Percentiles rank a stretch among this genome's conserved stretches.
Evolutionary conservation across 176 grass and related monocot species (phyloP).

Genomic region (Carex scoparia): DNA sequence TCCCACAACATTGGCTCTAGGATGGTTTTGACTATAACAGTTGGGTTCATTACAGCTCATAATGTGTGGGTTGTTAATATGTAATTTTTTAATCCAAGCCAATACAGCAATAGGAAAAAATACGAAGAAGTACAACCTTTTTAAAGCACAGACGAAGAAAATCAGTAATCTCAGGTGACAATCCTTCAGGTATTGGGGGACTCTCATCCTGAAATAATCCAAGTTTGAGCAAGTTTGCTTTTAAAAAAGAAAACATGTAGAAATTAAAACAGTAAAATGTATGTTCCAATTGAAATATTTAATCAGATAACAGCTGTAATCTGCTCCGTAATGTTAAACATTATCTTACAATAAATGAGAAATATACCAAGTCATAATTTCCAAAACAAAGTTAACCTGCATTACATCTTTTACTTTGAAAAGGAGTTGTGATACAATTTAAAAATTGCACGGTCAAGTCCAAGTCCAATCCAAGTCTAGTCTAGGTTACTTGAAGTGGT

Average conservation of each 20-base stretch:
- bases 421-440: not conserved
- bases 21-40: not conserved
- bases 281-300: not conserved
- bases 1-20: not conserved
- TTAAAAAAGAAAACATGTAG: not conserved
- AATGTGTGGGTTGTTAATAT: not conserved
- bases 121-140: conserved; percentile 44
- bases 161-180: conserved; percentile 93
- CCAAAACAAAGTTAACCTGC: not conserved
- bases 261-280: not conserved
- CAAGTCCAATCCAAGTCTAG: not conserved
- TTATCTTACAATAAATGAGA: not conserved
- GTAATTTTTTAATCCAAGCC: not conserved
- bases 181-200: conserved; percentile 90
- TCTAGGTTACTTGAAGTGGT: not conserved
- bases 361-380: not conserved
- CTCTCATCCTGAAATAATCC: conserved; percentile 68
- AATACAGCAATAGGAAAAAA: conserved; percentile 1
- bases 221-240: not conserved
- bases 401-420: not conserved
- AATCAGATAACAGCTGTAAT: not conserved
- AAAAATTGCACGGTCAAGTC: not conserved
- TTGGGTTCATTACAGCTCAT: conserved; percentile 4
- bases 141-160: conserved; percentile 97
- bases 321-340: not conserved